A percentile compares a stretch with the other conserved stretches of the same genome.
Conservation (phyloP, 371 early-diverging fungal genomes). For the Mucor indicus region DNA sequence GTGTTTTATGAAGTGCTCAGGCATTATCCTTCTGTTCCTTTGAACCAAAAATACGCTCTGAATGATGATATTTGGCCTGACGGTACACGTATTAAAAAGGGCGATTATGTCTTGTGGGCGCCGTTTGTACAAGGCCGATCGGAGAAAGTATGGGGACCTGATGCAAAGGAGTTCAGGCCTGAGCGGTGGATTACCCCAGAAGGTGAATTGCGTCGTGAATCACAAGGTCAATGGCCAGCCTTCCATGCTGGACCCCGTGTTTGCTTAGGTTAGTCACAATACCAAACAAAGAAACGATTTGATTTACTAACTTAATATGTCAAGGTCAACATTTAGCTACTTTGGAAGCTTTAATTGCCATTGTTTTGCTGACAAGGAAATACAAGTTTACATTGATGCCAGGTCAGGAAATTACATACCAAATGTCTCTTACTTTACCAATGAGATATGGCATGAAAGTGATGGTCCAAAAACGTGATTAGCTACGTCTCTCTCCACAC, state of each 20-base stretch:
- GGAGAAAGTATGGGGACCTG: conserved; percentile 58
- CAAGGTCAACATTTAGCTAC: conserved; percentile 49
- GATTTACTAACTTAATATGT: neutral
- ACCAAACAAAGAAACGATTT: too few relatives aligned
- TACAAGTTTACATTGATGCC: conserved; percentile 34
- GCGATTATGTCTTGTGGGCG: conserved; percentile 52
- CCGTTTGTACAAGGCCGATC: conserved; percentile 58
- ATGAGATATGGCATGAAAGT: conserved; percentile 48
- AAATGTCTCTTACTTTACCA: conserved; percentile 42
- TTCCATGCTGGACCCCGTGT: conserved; percentile 74
- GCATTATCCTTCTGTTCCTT: conserved; percentile 71
- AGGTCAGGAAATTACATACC: conserved; percentile 37
- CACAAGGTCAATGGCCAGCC: conserved; percentile 47
- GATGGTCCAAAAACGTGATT: conserved; percentile 8
- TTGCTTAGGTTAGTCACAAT: conserved; percentile 55
- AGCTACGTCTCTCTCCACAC: too few relatives aligned
- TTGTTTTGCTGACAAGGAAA: conserved; percentile 42
- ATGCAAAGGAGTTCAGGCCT: conserved; percentile 57
- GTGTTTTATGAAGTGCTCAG: conserved; percentile 66
- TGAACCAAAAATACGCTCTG: conserved; percentile 61
- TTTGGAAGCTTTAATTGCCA: conserved; percentile 49
- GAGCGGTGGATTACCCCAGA: conserved; percentile 57
- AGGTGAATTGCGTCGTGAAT: conserved; percentile 33
- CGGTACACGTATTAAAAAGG: conserved; percentile 59
- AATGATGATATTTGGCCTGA: conserved; percentile 70